Conservation (phyloP, 2,329 filamentous ascomycete genomes). For the Hymenoscyphus infarciens region DNA sequence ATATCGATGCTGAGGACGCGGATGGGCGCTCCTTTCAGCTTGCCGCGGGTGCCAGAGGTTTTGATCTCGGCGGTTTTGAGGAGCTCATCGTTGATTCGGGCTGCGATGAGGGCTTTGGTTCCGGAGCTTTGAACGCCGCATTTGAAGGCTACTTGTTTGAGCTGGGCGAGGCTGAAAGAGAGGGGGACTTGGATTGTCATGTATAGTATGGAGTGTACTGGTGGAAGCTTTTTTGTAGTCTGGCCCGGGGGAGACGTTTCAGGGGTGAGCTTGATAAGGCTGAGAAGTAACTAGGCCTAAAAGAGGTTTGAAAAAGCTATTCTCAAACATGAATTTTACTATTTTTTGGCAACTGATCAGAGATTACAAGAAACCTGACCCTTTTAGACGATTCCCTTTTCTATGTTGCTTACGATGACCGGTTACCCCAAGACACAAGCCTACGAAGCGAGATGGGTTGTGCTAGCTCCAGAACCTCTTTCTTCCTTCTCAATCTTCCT, state of each 20-base stretch:
- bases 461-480: background rate
- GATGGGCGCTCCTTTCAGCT: constrained; percentile 2
- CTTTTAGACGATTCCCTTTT: too few species aligned
- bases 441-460: too few species aligned
- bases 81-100: constrained; percentile 46
- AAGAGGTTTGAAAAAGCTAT: background rate
- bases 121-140: constrained; percentile 59
- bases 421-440: too few species aligned
- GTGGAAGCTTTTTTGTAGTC: too few species aligned
- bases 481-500: background rate
- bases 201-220: constrained; percentile 23
- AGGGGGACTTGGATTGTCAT: constrained; percentile 33
- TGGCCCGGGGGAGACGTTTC: too few species aligned
- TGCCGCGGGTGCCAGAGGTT: background rate
- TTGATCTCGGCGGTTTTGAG: constrained; percentile 21
- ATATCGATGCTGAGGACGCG: constrained; percentile 76
- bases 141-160: constrained; percentile 57
- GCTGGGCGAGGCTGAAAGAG: constrained; percentile 47
- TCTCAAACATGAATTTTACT: background rate
- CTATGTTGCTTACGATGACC: too few species aligned
- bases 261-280: background rate
- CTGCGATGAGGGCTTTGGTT: constrained; percentile 52
- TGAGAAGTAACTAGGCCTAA: background rate
- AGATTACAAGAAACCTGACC: too few species aligned
- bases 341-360: background rate